Conservation (phyloP, 192 early-diverging fungal genomes). For the Pilaira anomala region DNA sequence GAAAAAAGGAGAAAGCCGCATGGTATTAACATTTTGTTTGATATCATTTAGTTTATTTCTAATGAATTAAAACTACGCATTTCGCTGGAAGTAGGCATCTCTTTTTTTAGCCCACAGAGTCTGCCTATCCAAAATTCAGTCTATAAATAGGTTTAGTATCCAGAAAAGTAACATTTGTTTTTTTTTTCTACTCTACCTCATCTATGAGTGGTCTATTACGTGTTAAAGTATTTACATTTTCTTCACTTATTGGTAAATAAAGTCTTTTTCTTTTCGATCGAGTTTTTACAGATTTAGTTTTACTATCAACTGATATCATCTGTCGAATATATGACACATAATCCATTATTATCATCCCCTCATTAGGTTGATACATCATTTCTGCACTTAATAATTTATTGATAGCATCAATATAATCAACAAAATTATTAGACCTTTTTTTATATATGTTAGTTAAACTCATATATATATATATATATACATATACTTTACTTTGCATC, state of each 20-base stretch:
- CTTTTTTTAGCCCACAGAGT: background rate
- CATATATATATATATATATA: background rate
- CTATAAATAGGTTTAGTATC: background rate
- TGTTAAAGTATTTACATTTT: background rate
- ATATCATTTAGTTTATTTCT: too few relatives aligned
- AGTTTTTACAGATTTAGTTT: background rate
- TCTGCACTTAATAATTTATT: background rate
- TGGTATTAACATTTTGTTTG: slow-evolving; percentile 2
- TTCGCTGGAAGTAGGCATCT: background rate
- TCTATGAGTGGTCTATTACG: background rate
- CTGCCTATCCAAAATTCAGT: slow-evolving; percentile 1
- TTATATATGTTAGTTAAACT: background rate
- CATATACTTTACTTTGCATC: slow-evolving; percentile 5
- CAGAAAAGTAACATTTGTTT: too few relatives aligned
- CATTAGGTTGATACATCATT: background rate
- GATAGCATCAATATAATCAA: background rate
- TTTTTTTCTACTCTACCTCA: background rate
- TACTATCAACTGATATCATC: slow-evolving; percentile 1
- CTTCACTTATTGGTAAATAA: background rate
- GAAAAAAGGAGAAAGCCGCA: background rate
- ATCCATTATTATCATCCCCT: background rate
- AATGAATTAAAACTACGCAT: background rate
- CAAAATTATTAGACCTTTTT: background rate
- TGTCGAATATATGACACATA: slow-evolving; percentile 1
- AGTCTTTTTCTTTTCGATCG: slow-evolving; percentile 4